Evolutionary conservation across 2,329 filamentous ascomycete genomes (phyloP).

Genomic region (Neobulgaria alba): DNA sequence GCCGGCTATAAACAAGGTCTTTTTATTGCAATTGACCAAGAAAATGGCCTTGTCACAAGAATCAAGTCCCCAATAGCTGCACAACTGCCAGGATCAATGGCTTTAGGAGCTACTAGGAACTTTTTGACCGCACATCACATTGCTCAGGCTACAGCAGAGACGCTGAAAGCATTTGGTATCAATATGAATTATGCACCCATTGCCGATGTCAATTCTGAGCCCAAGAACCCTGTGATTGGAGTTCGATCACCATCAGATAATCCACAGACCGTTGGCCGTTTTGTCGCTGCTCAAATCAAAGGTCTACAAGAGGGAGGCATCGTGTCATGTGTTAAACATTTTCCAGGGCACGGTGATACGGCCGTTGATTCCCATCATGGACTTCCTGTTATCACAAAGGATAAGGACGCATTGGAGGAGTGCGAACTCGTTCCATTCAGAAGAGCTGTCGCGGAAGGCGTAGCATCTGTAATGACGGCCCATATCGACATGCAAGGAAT

Average conservation of each 20-base stretch:
- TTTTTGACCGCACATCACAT: slow-evolving; percentile 29
- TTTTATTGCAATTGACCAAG: slow-evolving; percentile 37
- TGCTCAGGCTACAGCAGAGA: slow-evolving; percentile 32
- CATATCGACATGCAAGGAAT: slow-evolving; percentile 34
- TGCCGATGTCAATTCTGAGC: slow-evolving; percentile 37
- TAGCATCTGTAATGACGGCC: slow-evolving; percentile 37
- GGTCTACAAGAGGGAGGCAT: slow-evolving; percentile 33
- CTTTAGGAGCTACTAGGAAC: slow-evolving; percentile 34
- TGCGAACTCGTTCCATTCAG: slow-evolving; percentile 37
- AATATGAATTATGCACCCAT: slow-evolving; percentile 39
- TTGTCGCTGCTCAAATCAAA: slow-evolving; percentile 32
- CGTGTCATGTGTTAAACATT: slow-evolving; percentile 37
- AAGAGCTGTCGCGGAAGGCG: slow-evolving; percentile 32
- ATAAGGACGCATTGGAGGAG: slow-evolving; percentile 30
- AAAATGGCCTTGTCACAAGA: slow-evolving; percentile 36
- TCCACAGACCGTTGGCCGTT: slow-evolving; percentile 33
- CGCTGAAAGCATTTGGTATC: slow-evolving; percentile 32
- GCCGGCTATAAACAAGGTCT: slow-evolving; percentile 33
- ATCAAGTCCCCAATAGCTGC: slow-evolving; percentile 33
- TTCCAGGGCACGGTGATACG: slow-evolving; percentile 37
- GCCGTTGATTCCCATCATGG: slow-evolving; percentile 37
- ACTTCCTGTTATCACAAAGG: slow-evolving; percentile 33
- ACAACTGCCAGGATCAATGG: slow-evolving; percentile 36
- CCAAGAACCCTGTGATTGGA: slow-evolving; percentile 36
- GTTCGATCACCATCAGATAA: slow-evolving; percentile 36